Evolutionary conservation across 257 asterid species (phyloP), one percentile per base, ranked within the genome.

Genomic region (Solanum raphanifolium): DNA sequence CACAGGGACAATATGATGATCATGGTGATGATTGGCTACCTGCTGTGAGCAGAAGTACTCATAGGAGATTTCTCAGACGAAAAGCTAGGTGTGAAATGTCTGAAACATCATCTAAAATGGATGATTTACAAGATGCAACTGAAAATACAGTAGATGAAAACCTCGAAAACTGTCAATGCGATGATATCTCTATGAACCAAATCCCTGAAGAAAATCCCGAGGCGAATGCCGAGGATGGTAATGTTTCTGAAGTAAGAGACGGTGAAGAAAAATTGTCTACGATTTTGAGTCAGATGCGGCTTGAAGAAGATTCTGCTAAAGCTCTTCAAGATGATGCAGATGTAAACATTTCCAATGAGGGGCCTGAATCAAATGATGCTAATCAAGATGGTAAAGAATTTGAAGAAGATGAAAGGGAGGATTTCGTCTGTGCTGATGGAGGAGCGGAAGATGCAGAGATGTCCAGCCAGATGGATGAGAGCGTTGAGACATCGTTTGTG

Each of bases 1-100:
- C 99, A 39, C 92, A 88, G 88, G 99, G 99, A 74, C 95, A 94
- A 88, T 46, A 83, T 90, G 96, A 92, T 76, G 95, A 90, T 48
- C 87, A 91, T 83, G 89, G 93, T 82, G 98, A 93, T 58, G 99
- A 96, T 87, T 97, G 98, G 99, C 87, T 34, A 20, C 99, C 99
- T 62, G 98, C 99, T 85, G 99, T 96, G 55, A 90, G 98, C 90
- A 95, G 99, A 69, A 97, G 98, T 87, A 96, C 99, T 84, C 98
- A 93, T 84, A 94, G 99, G 90, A 95, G 98, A 90, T 97, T 69
- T 87, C 95, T 95, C 86, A 93, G 99, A 90, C 94, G 99, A 89
- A 97, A 95, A 92, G 96, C 98, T 84, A 94, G 96, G 75, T 93
- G 98, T 83, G 98, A 95, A 89, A 89, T 91, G 91, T 86, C 87